Conservation (phyloP, 2,329 filamentous ascomycete genomes). For the Microcyclospora pomicola region DNA sequence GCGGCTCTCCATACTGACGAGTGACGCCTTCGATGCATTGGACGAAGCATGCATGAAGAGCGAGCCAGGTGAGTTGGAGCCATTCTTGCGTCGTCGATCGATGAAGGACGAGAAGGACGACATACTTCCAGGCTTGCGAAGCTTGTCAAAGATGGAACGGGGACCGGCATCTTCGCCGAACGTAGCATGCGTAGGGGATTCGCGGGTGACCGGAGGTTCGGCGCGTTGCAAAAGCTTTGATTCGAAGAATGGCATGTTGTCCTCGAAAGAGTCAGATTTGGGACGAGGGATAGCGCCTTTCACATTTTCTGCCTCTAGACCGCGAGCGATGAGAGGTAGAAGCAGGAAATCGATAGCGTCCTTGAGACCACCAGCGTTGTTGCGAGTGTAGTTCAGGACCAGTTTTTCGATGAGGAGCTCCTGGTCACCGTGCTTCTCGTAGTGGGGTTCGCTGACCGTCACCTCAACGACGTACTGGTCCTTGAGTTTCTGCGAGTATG, state of each 20-base stretch:
- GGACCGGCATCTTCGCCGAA: slow-evolving; percentile 73
- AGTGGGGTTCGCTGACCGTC: slow-evolving; percentile 45
- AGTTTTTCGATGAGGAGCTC: slow-evolving; percentile 31
- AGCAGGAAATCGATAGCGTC: slow-evolving; percentile 94
- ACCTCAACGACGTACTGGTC: slow-evolving; percentile 85
- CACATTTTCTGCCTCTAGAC: slow-evolving; percentile 75
- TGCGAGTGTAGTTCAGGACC: slow-evolving; percentile 64
- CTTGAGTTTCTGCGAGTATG: slow-evolving; percentile 73
- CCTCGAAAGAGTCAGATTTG: slow-evolving; percentile 96
- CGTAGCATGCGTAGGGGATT: slow-evolving; percentile 74
- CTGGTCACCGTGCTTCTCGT: slow-evolving; percentile 29
- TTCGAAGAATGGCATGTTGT: slow-evolving; percentile 91
- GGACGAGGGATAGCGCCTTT: slow-evolving; percentile 95
- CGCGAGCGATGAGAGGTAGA: slow-evolving; percentile 68
- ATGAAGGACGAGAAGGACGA: slow-evolving; percentile 92
- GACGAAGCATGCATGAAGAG: slow-evolving; percentile 82
- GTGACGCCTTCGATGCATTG: slow-evolving; percentile 84
- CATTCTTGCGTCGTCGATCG: slow-evolving; percentile 85
- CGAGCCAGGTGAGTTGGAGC: slow-evolving; percentile 54
- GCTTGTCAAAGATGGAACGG: slow-evolving; percentile 75
- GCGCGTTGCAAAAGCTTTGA: slow-evolving; percentile 93
- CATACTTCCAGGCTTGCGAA: slow-evolving; percentile 89
- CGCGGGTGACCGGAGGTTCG: slow-evolving; percentile 60
- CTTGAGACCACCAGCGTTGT: slow-evolving; percentile 88
- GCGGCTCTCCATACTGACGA: slow-evolving; percentile 90